Base-by-base conservation (phyloP, 768 basidiomycete genomes). In the Tephrocybe sp. region DNA sequence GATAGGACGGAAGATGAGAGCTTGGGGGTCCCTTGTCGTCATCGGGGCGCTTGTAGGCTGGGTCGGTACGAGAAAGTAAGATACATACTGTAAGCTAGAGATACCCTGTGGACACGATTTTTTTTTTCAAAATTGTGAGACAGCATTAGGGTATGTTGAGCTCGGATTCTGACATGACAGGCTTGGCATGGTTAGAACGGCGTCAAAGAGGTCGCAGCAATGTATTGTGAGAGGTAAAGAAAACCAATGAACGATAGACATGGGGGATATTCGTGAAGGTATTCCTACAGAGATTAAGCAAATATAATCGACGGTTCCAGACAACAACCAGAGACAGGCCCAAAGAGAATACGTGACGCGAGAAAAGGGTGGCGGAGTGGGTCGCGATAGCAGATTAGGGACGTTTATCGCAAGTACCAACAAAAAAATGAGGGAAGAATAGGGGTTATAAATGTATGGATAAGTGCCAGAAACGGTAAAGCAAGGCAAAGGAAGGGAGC, bases 21-120 rank as follows among this genome's bases (percentile, higher is more conserved):
- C 68, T 30, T 73, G 72, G 71, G 57, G 56, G 3, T 64, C 66
- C 14, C 42, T 72, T 7, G 54, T 46, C 15, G 34, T 67, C 21
- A 40, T 73, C 3, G 68, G 60, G 0, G 38, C 56, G 11, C 60
- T 73, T 3, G 61, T 70, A 3, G 67, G 63, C 1, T 72, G 68
- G 67, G 69, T 62, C 25, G 53, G 55, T 15, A 43, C 54, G 36
- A 46, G 46, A 52, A 58, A 53, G 36, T 62, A 15, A 36, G 7
- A 36, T 12, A 30, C 12, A 30, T 12, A 30, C 28, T 6, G 12
- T 30, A 30, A 30, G 28, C 5, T 30, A 30, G 5, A 30, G 28
- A 30, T 6, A 30, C 7, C 28, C 28, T 30, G 5, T 30, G 5
- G n/a, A n/a, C n/a, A n/a, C n/a, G n/a, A n/a, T n/a, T n/a, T n/a